phyloP scores from a whole-genome alignment of 176 grass and related monocot genomes.

The Alopecurus myosuroides region DNA sequence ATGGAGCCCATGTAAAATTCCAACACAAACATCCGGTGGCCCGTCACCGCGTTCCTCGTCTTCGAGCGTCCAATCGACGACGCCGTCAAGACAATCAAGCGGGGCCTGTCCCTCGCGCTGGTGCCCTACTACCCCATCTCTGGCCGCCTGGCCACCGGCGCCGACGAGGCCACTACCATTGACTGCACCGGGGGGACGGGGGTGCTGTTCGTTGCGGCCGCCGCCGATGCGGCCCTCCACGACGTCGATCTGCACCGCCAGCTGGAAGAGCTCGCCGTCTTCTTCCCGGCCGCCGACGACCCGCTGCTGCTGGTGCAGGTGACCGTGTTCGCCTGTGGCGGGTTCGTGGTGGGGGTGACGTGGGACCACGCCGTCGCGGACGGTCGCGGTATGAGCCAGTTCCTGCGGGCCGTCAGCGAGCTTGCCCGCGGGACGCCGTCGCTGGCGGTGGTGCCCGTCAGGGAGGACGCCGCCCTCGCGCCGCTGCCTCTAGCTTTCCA shows the following conservation, averaged over 20 bases:
- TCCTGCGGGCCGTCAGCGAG: background rate
- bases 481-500: background rate
- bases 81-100: background rate
- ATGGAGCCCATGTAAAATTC: no score
- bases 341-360: background rate
- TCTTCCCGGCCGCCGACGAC: background rate
- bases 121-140: background rate
- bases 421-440: background rate
- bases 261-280: background rate
- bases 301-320: background rate
- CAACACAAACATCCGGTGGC: no score
- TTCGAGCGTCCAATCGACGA: background rate
- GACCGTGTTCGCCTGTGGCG: background rate
- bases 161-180: no score
- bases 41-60: background rate
- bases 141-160: no score
- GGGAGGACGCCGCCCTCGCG: background rate
- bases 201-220: background rate
- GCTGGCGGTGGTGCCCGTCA: background rate
- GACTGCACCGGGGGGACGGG: background rate
- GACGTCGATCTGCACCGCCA: background rate
- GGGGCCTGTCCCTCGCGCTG: background rate
- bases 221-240: background rate
- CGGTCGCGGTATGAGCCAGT: background rate
- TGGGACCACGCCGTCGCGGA: background rate